These are phyloP conservation scores for Phaeosphaeria sp. DNA, from an alignment of 2,329 filamentous ascomycete species.

Conservation along the genomic window DNA sequence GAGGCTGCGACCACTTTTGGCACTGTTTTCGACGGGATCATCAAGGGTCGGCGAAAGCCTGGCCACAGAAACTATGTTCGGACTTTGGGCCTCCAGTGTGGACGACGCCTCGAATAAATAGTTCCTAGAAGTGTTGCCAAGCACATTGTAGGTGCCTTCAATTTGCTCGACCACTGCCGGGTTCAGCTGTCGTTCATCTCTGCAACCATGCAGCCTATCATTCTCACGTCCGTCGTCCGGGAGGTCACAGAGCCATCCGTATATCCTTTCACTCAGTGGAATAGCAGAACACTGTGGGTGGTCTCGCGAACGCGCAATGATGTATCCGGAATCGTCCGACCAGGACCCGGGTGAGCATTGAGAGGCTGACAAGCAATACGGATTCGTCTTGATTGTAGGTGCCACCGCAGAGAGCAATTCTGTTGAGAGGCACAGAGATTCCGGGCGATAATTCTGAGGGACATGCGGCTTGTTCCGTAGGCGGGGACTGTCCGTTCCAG, in stretches of 20 bases:
- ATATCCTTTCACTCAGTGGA: constrained; percentile 14
- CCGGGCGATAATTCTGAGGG: background rate
- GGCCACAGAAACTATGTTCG: background rate
- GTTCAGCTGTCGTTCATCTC: background rate
- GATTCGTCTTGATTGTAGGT: background rate
- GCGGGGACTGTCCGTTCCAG: background rate
- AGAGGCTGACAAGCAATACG: constrained; percentile 3
- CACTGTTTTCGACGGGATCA: background rate
- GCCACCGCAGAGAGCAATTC: background rate
- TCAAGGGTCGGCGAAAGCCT: background rate
- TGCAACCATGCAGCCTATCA: background rate
- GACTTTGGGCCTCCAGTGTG: background rate
- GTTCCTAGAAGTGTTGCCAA: background rate
- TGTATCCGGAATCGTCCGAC: constrained; percentile 37
- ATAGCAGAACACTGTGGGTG: background rate
- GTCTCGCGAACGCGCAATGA: constrained; percentile 10
- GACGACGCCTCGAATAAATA: background rate
- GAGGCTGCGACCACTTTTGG: background rate
- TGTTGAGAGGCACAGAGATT: constrained; percentile 9
- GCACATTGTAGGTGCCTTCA: background rate
- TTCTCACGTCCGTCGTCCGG: background rate
- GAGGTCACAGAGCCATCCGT: constrained; percentile 23
- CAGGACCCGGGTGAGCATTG: constrained; percentile 28
- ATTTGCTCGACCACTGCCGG: background rate
- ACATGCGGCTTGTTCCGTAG: background rate